Conservation (phyloP, 2,329 filamentous ascomycete species). For the Verticillium longisporum region DNA sequence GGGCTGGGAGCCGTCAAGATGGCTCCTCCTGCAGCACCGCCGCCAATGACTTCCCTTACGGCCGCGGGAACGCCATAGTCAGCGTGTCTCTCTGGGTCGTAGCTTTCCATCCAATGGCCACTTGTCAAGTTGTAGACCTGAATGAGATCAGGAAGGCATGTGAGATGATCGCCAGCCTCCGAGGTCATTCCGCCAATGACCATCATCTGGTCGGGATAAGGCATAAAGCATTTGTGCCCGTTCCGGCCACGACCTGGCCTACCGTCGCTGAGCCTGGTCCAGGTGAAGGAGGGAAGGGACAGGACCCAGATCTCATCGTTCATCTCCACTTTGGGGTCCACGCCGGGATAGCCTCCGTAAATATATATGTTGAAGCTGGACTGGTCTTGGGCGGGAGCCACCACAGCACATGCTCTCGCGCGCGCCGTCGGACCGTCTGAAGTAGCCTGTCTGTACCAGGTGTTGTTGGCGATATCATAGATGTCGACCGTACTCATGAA, state of each 20-base stretch:
- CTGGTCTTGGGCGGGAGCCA: constrained; percentile 62
- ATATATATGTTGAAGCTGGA: constrained; percentile 80
- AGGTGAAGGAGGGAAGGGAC: constrained; percentile 73
- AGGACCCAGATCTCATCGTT: constrained; percentile 74
- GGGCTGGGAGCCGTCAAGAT: constrained; percentile 58
- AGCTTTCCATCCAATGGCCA: constrained; percentile 62
- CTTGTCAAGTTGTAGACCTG: constrained; percentile 68
- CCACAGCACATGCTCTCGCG: constrained; percentile 65
- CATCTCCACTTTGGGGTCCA: constrained; percentile 29
- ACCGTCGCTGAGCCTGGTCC: constrained; percentile 51
- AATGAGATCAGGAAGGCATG: constrained; percentile 47
- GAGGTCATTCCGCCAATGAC: constrained; percentile 61
- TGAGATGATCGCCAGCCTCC: constrained; percentile 13
- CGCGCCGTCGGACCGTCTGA: constrained; percentile 50
- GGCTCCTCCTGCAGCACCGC: constrained; percentile 59
- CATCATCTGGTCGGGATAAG: constrained; percentile 76
- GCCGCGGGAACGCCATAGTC: constrained; percentile 62
- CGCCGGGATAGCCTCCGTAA: constrained; percentile 68
- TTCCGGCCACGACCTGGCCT: constrained; percentile 48
- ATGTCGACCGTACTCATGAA: constrained; percentile 70
- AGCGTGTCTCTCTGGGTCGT: constrained; percentile 55
- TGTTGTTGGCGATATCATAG: constrained; percentile 64
- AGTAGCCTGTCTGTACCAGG: constrained; percentile 65
- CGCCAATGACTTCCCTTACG: constrained; percentile 62
- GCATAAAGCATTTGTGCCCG: constrained; percentile 68